A percentile compares a stretch with the other conserved stretches of the same genome.
These are phyloP conservation scores for Actinomucor elegans DNA, from an alignment of 371 early-diverging fungal genomes.

Conservation along the genomic window DNA sequence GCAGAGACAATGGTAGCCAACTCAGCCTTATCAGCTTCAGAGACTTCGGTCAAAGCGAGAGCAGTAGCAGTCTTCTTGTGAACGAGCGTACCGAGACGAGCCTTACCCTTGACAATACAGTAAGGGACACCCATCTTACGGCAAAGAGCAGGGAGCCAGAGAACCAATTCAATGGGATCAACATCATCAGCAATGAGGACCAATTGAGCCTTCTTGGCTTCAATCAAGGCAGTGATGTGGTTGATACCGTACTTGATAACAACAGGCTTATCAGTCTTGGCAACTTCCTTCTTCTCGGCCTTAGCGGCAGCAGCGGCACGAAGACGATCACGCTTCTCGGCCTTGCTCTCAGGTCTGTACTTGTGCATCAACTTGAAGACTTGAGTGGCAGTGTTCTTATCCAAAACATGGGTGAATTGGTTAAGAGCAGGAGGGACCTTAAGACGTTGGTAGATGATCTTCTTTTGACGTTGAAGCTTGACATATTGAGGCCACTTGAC, in stretches of 20 bases:
- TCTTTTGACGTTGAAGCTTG: conserved; percentile 96
- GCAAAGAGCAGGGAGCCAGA: conserved; percentile 99
- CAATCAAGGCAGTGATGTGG: conserved; percentile 98
- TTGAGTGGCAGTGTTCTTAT: conserved; percentile 97
- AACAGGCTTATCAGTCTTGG: conserved; percentile 92
- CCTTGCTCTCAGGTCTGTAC: conserved; percentile 98
- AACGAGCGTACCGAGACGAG: conserved; percentile 96
- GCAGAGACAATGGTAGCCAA: conserved; percentile 87
- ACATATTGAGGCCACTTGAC: conserved; percentile 98
- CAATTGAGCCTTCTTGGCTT: conserved; percentile 98
- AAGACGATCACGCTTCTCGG: conserved; percentile 96
- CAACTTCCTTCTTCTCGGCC: conserved; percentile 87
- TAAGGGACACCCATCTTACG: conserved; percentile 99
- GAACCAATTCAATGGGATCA: conserved; percentile 98
- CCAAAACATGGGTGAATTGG: conserved; percentile 97
- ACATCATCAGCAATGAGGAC: conserved; percentile 99
- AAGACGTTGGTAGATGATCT: conserved; percentile 95
- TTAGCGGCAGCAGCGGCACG: conserved; percentile 77
- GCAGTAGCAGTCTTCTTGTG: conserved; percentile 99
- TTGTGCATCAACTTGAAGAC: conserved; percentile 96
- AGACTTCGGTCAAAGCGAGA: conserved; percentile 93
- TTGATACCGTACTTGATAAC: conserved; percentile 99
- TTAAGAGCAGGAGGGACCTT: conserved; percentile 99
- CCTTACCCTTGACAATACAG: conserved; percentile 98
- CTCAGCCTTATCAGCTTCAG: conserved; percentile 93